phyloP scores from a whole-genome alignment of 2,329 filamentous ascomycete genomes.

The Aspergillus sclerotialis region DNA sequence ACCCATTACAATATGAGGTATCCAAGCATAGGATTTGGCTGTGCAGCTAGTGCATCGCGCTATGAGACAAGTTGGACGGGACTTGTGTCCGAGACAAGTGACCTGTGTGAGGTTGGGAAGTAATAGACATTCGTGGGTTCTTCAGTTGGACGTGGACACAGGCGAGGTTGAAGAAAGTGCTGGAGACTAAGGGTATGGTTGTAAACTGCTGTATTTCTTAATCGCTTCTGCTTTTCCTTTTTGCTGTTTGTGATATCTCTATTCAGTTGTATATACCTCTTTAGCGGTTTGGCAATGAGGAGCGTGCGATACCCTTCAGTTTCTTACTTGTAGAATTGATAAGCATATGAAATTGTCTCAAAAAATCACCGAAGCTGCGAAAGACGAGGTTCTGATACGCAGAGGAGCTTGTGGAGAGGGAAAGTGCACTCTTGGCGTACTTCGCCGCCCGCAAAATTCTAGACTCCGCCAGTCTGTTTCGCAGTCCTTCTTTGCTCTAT shows the following conservation, averaged over 20 bases:
- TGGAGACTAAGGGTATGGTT: constrained; percentile 11
- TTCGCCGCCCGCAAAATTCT: constrained; percentile 27
- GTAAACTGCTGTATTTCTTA: constrained; percentile 6
- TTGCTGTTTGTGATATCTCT: constrained; percentile 16
- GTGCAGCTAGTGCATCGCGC: too few relatives aligned
- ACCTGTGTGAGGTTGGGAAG: background rate
- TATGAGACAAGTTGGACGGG: background rate
- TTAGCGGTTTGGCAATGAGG: constrained; percentile 30
- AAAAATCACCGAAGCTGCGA: too few relatives aligned
- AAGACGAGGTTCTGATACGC: too few relatives aligned
- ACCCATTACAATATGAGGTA: background rate
- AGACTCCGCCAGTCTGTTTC: constrained; percentile 2
- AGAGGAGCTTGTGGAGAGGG: too few relatives aligned
- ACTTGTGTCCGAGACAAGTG: background rate
- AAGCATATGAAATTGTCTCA: too few relatives aligned
- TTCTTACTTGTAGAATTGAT: too few relatives aligned
- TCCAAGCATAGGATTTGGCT: too few relatives aligned
- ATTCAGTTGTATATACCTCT: constrained; percentile 33
- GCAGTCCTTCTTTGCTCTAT: background rate
- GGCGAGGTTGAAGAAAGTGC: constrained; percentile 2
- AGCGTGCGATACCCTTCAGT: constrained; percentile 29
- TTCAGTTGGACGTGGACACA: background rate
- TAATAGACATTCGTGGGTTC: background rate
- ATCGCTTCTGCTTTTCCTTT: constrained; percentile 12
- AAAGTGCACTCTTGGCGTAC: too few relatives aligned